phyloP scores from a whole-genome alignment of 768 basidiomycete genomes.

The Tulasnella sp. region DNA sequence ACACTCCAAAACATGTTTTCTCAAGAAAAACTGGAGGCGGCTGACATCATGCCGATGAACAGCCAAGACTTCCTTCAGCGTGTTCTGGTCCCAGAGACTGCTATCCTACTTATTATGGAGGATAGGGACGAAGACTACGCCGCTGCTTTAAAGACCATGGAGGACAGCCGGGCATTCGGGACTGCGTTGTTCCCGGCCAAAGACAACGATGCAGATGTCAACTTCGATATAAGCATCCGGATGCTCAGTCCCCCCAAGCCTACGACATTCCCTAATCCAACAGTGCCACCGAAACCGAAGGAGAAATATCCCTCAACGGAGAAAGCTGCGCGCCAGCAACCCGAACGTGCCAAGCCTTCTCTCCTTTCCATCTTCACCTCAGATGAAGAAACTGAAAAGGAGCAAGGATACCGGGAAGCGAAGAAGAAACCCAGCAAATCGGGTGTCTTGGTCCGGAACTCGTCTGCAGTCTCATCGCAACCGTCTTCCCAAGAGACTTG shows the following conservation, averaged over 20 bases:
- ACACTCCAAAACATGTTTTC: conserved; percentile 69
- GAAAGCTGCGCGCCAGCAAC: background rate
- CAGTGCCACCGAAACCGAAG: background rate
- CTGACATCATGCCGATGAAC: conserved; percentile 49
- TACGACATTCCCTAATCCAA: background rate
- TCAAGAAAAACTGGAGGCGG: conserved; percentile 40
- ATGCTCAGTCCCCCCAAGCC: background rate
- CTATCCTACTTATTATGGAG: conserved; percentile 66
- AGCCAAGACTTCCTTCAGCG: conserved; percentile 68
- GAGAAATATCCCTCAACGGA: background rate
- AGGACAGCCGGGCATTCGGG: conserved; percentile 73
- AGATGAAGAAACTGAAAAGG: background rate
- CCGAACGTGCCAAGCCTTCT: background rate
- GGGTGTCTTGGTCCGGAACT: background rate
- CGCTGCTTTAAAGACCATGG: conserved; percentile 47
- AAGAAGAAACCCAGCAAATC: background rate
- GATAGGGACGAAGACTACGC: conserved; percentile 42
- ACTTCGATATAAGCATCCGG: background rate
- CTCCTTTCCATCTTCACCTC: background rate
- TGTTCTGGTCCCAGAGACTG: conserved; percentile 84
- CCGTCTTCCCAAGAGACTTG: background rate
- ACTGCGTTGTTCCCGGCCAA: conserved; percentile 74
- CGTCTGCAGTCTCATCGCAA: background rate
- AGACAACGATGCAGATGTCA: conserved; percentile 27
- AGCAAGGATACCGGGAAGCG: background rate